Evolutionary conservation across 1,284 basidiomycete genomes (phyloP).

Genomic region (Puccinia hordei): DNA sequence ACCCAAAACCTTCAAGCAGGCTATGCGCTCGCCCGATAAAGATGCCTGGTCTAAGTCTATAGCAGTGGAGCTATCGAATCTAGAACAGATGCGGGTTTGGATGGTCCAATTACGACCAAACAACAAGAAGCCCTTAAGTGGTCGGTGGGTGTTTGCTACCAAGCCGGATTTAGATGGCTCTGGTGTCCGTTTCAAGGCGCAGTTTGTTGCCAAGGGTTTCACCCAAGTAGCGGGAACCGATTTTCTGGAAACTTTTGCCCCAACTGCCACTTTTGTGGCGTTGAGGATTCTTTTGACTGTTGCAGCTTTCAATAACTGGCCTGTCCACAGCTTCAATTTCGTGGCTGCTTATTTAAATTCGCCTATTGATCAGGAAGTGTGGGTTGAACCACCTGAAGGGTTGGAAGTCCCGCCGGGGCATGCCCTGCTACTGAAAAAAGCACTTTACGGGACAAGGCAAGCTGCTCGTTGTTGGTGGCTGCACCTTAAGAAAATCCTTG

Average conservation of each 20-base stretch:
- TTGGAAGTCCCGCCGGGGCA: neutral
- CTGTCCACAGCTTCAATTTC: neutral
- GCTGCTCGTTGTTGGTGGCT: conserved; percentile 18
- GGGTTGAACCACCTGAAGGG: conserved; percentile 5
- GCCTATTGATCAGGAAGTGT: conserved; percentile 21
- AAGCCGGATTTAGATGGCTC: neutral
- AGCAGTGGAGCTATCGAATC: neutral
- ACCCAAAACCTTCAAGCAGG: conserved; percentile 1
- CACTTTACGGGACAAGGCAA: conserved; percentile 16
- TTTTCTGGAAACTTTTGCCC: neutral
- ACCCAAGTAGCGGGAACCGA: neutral
- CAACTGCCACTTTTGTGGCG: neutral
- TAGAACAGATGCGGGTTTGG: neutral
- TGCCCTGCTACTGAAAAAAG: conserved; percentile 14
- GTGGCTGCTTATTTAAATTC: conserved; percentile 25
- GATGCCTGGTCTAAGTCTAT: neutral
- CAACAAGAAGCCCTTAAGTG: neutral
- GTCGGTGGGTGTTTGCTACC: conserved; percentile 14
- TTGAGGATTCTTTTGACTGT: neutral
- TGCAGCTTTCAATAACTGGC: neutral
- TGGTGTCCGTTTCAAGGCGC: neutral
- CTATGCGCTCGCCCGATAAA: neutral
- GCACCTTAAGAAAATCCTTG: neutral
- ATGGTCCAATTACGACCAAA: neutral
- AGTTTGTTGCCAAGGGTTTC: conserved; percentile 12